Evolutionary conservation across 2,329 filamentous ascomycete species (phyloP), one percentile per base, ranked within the genome.

Genomic region (Harringtonia lauricola): DNA sequence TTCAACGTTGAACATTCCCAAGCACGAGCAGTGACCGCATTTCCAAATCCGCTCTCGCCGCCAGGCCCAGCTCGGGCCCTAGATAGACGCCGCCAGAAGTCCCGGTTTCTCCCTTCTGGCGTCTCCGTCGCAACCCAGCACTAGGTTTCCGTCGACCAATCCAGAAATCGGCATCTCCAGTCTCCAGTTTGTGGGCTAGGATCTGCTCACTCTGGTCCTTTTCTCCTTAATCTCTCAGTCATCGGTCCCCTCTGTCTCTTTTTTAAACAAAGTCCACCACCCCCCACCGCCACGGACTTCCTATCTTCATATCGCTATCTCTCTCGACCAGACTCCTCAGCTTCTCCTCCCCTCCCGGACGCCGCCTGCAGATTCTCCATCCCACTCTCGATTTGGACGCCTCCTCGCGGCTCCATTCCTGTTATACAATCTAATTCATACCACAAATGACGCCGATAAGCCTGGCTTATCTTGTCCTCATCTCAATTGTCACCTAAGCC

Each of bases 371-470:
- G 30, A 13, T n/a, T 17, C 31, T n/a, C 24, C 41, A 39, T 44
- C 41, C 43, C 45, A 44, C 45, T 36, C 34, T n/a, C 42, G 24
- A 24, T 18, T 35, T 26, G 7, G 19, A 10, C 17, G 19, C 31
- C 38, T 36, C 24, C 21, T 36, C 42, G 29, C 42, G 39, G 37
- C 41, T 44, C 43, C 42, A 36, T 45, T 43, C 28, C 44, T 24
- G 42, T 52, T 52, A 54, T 46, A 45, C 39, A 34, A 42, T 46
- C 44, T 45, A 42, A 40, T 39, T 34, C 36, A 19, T 34, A 46
- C 48, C 46, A 45, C 64, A 64, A 69, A 75, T 76, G 72, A 74
- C 70, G 64, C 65, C 63, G 66, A 73, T 71, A 72, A 72, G 66
- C 63, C 63, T 66, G 60, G 65, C 71, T 71, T 73, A 74, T 74